Evolutionary conservation across 2,329 filamentous ascomycete species (phyloP), one percentile per base, ranked within the genome.

Genomic region (Coleophoma cylindrospora): DNA sequence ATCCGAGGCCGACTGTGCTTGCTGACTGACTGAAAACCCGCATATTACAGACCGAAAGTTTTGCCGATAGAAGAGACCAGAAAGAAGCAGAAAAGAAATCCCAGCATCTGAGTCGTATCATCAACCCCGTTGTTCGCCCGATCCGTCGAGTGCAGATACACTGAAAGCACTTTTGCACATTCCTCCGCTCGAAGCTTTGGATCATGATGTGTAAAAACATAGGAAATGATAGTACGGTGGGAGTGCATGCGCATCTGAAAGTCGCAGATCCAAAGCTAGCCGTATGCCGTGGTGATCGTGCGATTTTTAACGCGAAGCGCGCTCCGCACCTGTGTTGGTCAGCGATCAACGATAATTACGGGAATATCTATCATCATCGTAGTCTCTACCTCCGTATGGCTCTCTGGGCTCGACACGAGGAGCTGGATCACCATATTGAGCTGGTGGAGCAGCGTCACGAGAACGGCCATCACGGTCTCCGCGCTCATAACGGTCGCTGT

Each of bases 381-480:
- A 62, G 56, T 59, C 50, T 64, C 64, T 66, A 69, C 70, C 66
- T 67, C 67, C 66, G 55, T 73, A 73, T 61, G 70, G 65, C 55
- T 73, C 70, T 56, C 70, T 66, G 52, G 63, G 62, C 15, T 73
- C 71, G 57, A 62, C 66, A 60, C 70, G 70, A 60, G 70, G 64
- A 57, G 63, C 69, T 58, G 70, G 51, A 56, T 74, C 71, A 57
- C 65, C 67, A 59, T 72, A 73, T 56, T 67, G 66, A 46, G 70
- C 59, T 56, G 67, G 64, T 33, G 70, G 67, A 49, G 62, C 56
- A 53, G 57, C 59, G 51, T 73, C 70, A 50, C 70, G 69, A 58
- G 68, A 65, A 49, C 68, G 49, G 41, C 65, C 64, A 15, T 62
- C 66, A 47, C 75, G 74, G 47, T 81, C 77, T 38, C 72, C 73